These are phyloP conservation scores for Fusarium incarnatum DNA, from an alignment of 2,329 filamentous ascomycete species.

Conservation along the genomic window DNA sequence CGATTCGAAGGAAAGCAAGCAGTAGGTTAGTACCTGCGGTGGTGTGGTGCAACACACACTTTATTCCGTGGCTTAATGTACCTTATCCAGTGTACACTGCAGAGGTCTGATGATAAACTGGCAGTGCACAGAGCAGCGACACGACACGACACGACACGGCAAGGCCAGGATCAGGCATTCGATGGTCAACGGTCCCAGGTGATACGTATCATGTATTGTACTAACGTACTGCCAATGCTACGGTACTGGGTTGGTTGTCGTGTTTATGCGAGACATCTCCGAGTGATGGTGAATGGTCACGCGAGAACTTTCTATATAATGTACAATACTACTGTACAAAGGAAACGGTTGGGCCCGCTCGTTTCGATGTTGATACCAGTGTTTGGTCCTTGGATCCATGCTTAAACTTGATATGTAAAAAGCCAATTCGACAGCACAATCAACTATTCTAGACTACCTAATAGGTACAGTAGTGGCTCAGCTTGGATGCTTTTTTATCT, in stretches of 20 bases:
- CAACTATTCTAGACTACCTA: background rate
- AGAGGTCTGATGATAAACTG: background rate
- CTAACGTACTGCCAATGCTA: background rate
- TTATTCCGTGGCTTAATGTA: background rate
- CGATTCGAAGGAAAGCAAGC: background rate
- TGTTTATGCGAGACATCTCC: conserved; percentile 10
- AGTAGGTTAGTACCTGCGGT: background rate
- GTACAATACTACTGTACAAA: background rate
- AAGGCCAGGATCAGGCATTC: background rate
- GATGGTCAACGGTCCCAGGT: background rate
- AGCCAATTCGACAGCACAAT: background rate
- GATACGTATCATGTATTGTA: background rate
- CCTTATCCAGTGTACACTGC: background rate
- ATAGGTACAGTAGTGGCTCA: background rate
- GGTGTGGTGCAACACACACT: background rate
- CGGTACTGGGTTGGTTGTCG: background rate
- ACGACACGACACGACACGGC: background rate
- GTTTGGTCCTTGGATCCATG: background rate
- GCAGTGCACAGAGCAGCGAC: background rate
- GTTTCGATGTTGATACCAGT: background rate
- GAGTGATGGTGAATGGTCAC: conserved; percentile 3
- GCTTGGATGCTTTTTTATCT: background rate
- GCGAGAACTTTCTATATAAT: conserved; percentile 2
- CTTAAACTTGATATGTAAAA: background rate
- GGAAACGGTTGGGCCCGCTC: background rate